phyloP scores from a whole-genome alignment of 345 rosid species.

The Melaleuca quinquenervia region DNA sequence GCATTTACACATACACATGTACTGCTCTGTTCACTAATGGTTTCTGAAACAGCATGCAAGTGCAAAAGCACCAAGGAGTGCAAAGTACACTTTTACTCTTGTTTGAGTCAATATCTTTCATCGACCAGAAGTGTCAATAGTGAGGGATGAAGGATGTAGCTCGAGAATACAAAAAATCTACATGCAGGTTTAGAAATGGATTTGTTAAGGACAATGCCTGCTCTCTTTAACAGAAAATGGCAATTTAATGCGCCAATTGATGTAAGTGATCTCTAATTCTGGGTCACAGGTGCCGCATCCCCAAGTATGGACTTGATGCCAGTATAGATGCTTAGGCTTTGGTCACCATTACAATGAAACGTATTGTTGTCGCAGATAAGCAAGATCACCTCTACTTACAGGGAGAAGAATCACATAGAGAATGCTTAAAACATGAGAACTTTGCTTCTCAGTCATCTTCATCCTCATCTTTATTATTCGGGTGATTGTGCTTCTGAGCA shows the following conservation, averaged over 20 bases:
- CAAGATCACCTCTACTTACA: neutral
- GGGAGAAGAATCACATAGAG: neutral
- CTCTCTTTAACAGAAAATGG: neutral
- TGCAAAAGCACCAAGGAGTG: neutral
- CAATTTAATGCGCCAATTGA: neutral
- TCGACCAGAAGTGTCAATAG: neutral
- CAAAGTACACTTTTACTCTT: neutral
- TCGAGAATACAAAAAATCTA: neutral
- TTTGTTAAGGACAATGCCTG: neutral
- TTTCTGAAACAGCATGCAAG: neutral
- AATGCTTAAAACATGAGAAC: neutral
- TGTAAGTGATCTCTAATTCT: neutral
- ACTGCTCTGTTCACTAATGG: neutral
- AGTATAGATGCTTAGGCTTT: neutral
- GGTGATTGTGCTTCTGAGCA: constrained; percentile 68
- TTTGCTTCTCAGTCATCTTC: constrained; percentile 51
- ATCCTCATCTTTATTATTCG: constrained; percentile 27
- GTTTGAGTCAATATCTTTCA: neutral
- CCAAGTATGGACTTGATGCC: neutral
- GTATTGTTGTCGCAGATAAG: neutral
- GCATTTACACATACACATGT: neutral
- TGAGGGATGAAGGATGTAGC: neutral
- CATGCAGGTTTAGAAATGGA: neutral
- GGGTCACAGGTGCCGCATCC: neutral
- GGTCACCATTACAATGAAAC: neutral